Evolutionary conservation across 169 alveolate species (phyloP), one percentile per base, ranked within the genome.

Genomic region (Plasmodium reichenowi): DNA sequence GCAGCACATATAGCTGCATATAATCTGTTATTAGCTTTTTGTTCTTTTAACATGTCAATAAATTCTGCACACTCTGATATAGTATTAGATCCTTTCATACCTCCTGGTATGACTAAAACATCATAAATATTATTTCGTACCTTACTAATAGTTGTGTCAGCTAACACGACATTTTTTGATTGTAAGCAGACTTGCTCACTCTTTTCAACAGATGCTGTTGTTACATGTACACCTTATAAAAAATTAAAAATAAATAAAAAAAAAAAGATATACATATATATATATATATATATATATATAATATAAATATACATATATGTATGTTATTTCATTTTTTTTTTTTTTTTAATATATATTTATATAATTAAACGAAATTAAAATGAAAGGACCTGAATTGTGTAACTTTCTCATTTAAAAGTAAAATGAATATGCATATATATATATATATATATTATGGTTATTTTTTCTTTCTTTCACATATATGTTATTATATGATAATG

Each of bases 1-100:
- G 95, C 95, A 20, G 96, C 96, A 68, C 96, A 94, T 26, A 94
- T 94, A 62, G 96, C 96, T 45, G 95, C 96, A 87, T 94, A 94
- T 64, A 86, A 54, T 62, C 95, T 73, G 52, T 91, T 88, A 68
- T 75, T 92, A 3, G 62, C 73, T 87, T 92, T 92, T 43, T 94
- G 96, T 4, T 72, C 94, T 38, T 71, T 87, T 66, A 94, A 73
- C 95, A 94, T 89, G 24, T 63, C 64, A 20, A 94, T 88, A 68
- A 70, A 78, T 6, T 56, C 48, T 24, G 20, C 45, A 15, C 92
- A 72, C n/a, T 85, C 64, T 10, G 87, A 72, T 60, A 63, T 60
- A 13, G 78, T 71, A 76, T 73, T 88, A 72, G 94, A 52, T 92
- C 96, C 96, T 26, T 88, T 92, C 66, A 94, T 88, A 4, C 96